Evolutionary conservation across 1,139 yeast genomes (phyloP), one percentile per base, ranked within the genome.

Genomic region (Suhomyces taliae): DNA sequence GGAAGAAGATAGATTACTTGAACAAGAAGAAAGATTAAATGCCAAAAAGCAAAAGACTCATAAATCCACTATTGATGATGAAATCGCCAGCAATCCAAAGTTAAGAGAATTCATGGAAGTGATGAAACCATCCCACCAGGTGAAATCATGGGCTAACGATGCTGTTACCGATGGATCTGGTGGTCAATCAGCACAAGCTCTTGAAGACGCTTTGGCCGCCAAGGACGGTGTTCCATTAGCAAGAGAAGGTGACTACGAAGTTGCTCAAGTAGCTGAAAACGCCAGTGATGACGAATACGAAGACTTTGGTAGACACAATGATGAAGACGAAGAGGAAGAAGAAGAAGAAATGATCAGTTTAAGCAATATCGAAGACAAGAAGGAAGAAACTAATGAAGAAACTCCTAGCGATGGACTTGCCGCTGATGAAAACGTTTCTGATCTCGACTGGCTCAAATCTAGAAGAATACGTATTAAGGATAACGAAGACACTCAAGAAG

Each of bases 361-460:
- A 45, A 44, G 43, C 62, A 58, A 36, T 60, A 53, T 42, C 6
- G 14, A 40, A 8, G 31, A 14, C 61, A 50, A 52, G 51, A 47
- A 56, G 60, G 49, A 48, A 38, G 54, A 52, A 9, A 57, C 45
- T 3, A 50, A 49, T 12, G 61, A 55, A n/a, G 60, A 59, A 11
- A 60, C 53, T 35, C 54, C 55, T 7, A 56, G 53, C 6, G 65
- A 58, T 15, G 60, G 62, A 4, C 50, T 69, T 8, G 83, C 84
- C 0, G 69, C 69, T 27, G 81, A 81, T 53, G 82, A 79, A 46
- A 72, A 66, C 27, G 76, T 89, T 8, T 78, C 95, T 12, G 98
- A 91, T 70, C 69, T 88, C 48, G 97, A 91, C 52, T 91, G 99
- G 99, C 77, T 93, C 52, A 83, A 83, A 57, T 80, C 80, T 58